These are phyloP conservation scores for Ophiocordyceps camponoti-leonardi DNA, from an alignment of 2,329 filamentous ascomycete genomes.

Conservation along the genomic window DNA sequence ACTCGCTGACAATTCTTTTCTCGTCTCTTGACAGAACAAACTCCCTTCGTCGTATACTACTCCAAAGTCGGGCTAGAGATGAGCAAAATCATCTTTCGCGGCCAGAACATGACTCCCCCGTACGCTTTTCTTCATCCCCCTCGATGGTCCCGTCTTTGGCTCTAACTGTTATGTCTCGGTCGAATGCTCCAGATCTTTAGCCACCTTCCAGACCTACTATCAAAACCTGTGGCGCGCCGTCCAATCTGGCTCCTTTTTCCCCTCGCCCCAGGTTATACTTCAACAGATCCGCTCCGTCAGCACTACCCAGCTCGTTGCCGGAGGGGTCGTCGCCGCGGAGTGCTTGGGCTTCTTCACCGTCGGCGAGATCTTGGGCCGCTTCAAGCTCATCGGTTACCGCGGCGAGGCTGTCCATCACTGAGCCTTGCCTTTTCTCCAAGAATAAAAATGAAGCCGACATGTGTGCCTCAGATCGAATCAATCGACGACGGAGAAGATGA, in stretches of 20 bases:
- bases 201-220: slow-evolving; percentile 77
- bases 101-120: slow-evolving; percentile 89
- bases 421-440: too few relatives aligned
- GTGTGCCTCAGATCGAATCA: not conserved
- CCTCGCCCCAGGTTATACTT: slow-evolving; percentile 37
- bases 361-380: slow-evolving; percentile 87
- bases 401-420: slow-evolving; percentile 44
- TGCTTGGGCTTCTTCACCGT: slow-evolving; percentile 93
- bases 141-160: too few relatives aligned
- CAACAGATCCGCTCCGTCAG: slow-evolving; percentile 51
- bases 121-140: too few relatives aligned
- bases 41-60: slow-evolving; percentile 84
- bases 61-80: slow-evolving; percentile 77
- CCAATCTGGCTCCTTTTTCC: slow-evolving; percentile 43
- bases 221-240: slow-evolving; percentile 54
- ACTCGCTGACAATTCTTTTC: too few relatives aligned
- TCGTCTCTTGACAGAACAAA: slow-evolving; percentile 58
- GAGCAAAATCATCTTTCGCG: slow-evolving; percentile 69
- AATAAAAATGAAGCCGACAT: too few relatives aligned
- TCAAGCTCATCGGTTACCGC: slow-evolving; percentile 90
- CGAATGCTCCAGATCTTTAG: slow-evolving; percentile 45
- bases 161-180: too few relatives aligned
- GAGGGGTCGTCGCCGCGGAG: slow-evolving; percentile 69
- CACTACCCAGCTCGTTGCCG: slow-evolving; percentile 50
- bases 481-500: not conserved